Base-by-base conservation (phyloP, 1,284 basidiomycete genomes). In the Exobasidium cylindrosporum region DNA sequence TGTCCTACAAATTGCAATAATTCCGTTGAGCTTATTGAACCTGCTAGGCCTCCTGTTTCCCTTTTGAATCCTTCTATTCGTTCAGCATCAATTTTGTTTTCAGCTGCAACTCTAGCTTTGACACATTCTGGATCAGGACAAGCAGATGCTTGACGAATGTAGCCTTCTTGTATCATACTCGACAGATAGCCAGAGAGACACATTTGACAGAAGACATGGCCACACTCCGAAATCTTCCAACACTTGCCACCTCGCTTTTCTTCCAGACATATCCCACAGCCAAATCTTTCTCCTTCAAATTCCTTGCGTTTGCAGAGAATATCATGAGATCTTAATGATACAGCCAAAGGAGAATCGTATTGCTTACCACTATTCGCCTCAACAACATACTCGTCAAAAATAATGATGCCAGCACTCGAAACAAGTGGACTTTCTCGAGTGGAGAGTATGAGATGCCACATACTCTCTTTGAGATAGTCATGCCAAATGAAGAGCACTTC, bases 91-190 rank as follows among this genome's bases (percentile, higher is more conserved):
- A 35, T 50, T 17, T 11, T 46, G 17, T 30, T 13, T 50, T 26
- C 55, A 4, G 28, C 10, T 11, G 13, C 28, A 6, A 40, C 28
- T 3, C 61, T 26, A 13, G 57, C 23, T 6, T 54, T 55, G 23
- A 57, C 54, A 49, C 64, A 65, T 23, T 58, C 57, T 1, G 61
- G 61, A 52, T 65, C 64, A 2, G 64, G 64, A 62, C 64, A 65
- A 29, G 55, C 28, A 2, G 32, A 14, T 23, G 61, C 64, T 11
- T 45, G 61, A 13, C 56, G 29, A 21, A 32, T 52, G 29, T 62
- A 62, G 17, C 64, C 64, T 17, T 65, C 64, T 5, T 14, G 28
- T n/a, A 65, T 55, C 31, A 43, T 35, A 14, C 61, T 46, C 14
- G 24, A 26, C 29, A 65, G 40, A 43, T 65, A 65, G 49, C 58